Base-by-base conservation (phyloP, 2,329 filamentous ascomycete genomes). In the Delphinella strobiligena region DNA sequence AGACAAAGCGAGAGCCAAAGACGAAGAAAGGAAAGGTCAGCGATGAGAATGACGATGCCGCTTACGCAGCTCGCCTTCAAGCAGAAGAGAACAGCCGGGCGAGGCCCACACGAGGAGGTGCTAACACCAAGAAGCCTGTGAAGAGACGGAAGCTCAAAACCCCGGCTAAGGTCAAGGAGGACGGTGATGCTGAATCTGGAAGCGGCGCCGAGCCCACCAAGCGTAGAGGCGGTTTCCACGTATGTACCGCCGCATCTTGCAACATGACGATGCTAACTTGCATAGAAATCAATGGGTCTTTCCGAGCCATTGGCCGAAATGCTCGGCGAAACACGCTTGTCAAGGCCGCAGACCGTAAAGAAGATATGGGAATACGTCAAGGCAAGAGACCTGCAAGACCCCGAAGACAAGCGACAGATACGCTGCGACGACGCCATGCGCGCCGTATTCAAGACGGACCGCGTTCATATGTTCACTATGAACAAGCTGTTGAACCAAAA, bases 391-490 rank as follows among this genome's bases (percentile, higher is more conserved):
- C 76, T 98, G 4, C 91, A 98, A 61, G 88, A 96, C 50, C 89
- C 88, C 0, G 76, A 61, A 47, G 89, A 98, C 65, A 89, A 88
- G 60, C 82, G 91, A 16, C 86, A 94, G 51, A 98, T 98, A 47
- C 68, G 77, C 19, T 98, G 91, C 63, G 91, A 98, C 61, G 85
- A 93, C 17, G 78, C 77, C 50, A 82, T 98, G 81, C 79, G 84
- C 45, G 82, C 82, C 5, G 82, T 98, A 5, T 98, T 98, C 67
- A 93, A 93, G 61, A 75, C 82, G 54, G 77, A 87, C 53, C 83
- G 75, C 54, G 82, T 98, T 36, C 86, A 96, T 62, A 98, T 98
- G 91, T 98, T 98, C 62, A 88, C 86, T 50, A 96, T 98, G 89
- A 96, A 94, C 69, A 95, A 95, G 68, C 75, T 94, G 12, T 76